phyloP scores from a whole-genome alignment of 2,329 filamentous ascomycete genomes.

The Trichoderma sp. region DNA sequence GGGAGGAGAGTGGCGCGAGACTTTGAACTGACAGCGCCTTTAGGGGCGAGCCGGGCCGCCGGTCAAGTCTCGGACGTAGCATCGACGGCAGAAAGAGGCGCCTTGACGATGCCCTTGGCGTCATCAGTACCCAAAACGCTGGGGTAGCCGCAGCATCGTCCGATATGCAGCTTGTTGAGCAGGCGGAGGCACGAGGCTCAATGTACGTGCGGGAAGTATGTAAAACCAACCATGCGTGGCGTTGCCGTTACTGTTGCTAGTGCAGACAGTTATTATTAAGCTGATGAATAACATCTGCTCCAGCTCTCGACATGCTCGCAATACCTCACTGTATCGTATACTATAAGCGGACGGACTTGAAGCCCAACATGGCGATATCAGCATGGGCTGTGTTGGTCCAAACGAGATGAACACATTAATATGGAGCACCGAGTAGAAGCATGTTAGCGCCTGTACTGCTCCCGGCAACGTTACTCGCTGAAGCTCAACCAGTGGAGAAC shows the following conservation, averaged over 20 bases:
- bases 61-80: slow-evolving; percentile 20
- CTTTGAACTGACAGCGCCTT: slow-evolving; percentile 14
- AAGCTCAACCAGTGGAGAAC: background rate
- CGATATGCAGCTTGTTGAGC: background rate
- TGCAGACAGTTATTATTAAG: background rate
- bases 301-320: background rate
- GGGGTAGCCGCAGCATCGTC: slow-evolving; percentile 4
- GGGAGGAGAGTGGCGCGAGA: slow-evolving; percentile 15
- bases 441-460: background rate
- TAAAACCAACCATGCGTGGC: background rate
- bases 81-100: slow-evolving; percentile 5
- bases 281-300: background rate
- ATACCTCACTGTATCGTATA: background rate
- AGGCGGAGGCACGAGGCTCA: background rate
- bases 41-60: slow-evolving; percentile 20
- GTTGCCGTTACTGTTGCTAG: background rate
- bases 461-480: slow-evolving; percentile 12
- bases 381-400: background rate
- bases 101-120: slow-evolving; percentile 15
- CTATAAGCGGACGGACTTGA: background rate
- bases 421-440: background rate
- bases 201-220: background rate
- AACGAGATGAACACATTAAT: background rate
- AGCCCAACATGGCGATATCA: background rate
- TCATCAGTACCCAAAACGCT: slow-evolving; percentile 12